Conservation (phyloP, 495 filamentous ascomycete genomes). For the Penicillium verhagenii region DNA sequence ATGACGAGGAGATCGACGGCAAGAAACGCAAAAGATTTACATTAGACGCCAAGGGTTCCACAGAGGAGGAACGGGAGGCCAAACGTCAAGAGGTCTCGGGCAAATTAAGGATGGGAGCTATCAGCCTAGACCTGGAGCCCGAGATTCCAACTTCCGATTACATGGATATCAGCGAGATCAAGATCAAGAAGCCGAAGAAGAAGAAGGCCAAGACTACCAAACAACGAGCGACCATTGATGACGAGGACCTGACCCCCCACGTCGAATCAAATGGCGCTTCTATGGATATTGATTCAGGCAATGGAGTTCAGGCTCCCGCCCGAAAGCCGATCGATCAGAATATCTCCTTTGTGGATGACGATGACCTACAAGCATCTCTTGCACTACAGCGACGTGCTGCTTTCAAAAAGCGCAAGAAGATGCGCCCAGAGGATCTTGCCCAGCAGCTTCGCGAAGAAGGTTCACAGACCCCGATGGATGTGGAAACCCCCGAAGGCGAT, state of each 20-base stretch:
- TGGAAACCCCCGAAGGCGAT: conserved; percentile 41
- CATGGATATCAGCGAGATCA: conserved; percentile 78
- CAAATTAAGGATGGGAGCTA: conserved; percentile 62
- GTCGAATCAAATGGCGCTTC: conserved; percentile 48
- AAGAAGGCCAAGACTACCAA: conserved; percentile 79
- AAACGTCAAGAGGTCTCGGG: conserved; percentile 56
- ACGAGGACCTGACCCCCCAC: conserved; percentile 66
- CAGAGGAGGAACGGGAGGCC: conserved; percentile 60
- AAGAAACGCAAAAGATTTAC: conserved; percentile 90
- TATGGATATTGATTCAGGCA: conserved; percentile 76
- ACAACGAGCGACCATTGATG: conserved; percentile 66
- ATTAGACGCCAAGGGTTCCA: conserved; percentile 71
- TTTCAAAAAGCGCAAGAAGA: conserved; percentile 85
- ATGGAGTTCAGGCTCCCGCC: conserved; percentile 31
- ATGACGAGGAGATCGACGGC: conserved; percentile 92
- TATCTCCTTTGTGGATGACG: conserved; percentile 80
- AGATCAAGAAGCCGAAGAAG: conserved; percentile 91
- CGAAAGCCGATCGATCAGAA: conserved; percentile 66
- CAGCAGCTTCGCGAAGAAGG: conserved; percentile 76
- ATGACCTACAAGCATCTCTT: conserved; percentile 84
- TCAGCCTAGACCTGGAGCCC: conserved; percentile 72
- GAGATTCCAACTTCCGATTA: conserved; percentile 79
- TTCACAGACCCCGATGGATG: conserved; percentile 53
- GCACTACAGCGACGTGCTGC: conserved; percentile 76
- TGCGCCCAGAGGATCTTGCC: conserved; percentile 81